These are phyloP conservation scores for Dactylonectria estremocensis DNA, from an alignment of 2,329 filamentous ascomycete species.

Conservation along the genomic window DNA sequence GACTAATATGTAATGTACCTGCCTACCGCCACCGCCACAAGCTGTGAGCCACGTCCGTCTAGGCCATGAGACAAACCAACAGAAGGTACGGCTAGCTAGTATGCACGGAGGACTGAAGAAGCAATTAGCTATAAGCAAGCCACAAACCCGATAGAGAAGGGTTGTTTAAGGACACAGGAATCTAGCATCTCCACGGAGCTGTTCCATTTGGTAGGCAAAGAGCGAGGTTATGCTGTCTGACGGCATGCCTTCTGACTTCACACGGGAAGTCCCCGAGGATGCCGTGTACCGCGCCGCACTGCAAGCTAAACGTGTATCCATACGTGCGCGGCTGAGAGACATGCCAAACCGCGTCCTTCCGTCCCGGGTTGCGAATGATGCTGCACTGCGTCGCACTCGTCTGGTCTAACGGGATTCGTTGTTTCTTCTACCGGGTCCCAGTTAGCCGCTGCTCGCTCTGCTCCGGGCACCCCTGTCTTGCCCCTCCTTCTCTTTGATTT, in stretches of 20 bases:
- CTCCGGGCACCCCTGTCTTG: slow-evolving; percentile 21
- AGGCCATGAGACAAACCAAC: background rate
- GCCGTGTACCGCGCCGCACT: background rate
- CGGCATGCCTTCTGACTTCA: background rate
- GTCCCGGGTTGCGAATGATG: background rate
- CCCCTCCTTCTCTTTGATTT: background rate
- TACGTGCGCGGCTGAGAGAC: slow-evolving; percentile 10
- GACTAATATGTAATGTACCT: background rate
- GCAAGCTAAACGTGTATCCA: slow-evolving; percentile 3
- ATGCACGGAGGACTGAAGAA: too few relatives aligned
- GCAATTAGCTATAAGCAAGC: background rate
- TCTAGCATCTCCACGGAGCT: background rate
- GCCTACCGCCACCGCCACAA: background rate
- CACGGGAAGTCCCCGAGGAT: background rate
- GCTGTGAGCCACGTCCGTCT: background rate
- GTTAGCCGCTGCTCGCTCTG: slow-evolving; percentile 19
- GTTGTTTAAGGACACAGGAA: background rate
- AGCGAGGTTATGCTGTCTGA: background rate
- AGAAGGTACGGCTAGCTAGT: too few relatives aligned
- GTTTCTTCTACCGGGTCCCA: slow-evolving; percentile 8
- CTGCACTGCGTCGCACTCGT: slow-evolving; percentile 1
- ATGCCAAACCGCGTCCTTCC: background rate
- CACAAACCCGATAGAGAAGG: background rate
- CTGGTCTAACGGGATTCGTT: slow-evolving; percentile 7
- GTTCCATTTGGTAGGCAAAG: background rate